Percentiles rank a stretch among this genome's conserved stretches.
Conservation (phyloP, 257 asterid species). For the Solanum lycopersicoides region DNA sequence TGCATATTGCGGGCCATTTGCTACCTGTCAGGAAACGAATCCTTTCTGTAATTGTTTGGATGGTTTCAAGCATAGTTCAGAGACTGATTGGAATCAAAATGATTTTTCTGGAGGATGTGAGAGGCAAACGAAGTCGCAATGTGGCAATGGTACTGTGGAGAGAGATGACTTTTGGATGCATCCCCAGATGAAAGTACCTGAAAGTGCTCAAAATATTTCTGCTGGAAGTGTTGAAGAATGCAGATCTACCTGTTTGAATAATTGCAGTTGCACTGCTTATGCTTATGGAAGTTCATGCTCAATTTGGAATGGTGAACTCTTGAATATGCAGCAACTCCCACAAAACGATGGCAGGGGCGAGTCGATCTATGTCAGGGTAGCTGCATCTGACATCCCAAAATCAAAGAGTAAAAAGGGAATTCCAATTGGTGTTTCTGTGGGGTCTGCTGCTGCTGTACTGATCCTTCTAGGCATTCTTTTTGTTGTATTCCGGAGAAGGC, state of each 20-base stretch:
- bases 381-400: conserved; percentile 20
- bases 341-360: conserved; percentile 2
- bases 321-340: conserved; percentile 2
- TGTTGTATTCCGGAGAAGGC: conserved; percentile 8
- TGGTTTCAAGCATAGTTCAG: conserved; percentile 12
- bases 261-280: conserved; percentile 40
- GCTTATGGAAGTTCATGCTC: conserved; percentile 13
- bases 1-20: conserved; percentile 38
- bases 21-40: conserved; percentile 21
- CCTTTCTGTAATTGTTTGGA: conserved; percentile 32
- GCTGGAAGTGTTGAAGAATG: conserved; percentile 21
- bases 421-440: conserved; percentile 21
- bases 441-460: conserved; percentile 13
- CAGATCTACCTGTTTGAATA: conserved; percentile 23
- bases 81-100: conserved; percentile 16
- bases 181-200: conserved; percentile 9
- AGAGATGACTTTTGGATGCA: conserved; percentile 13
- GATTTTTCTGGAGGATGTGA: conserved; percentile 41
- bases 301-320: conserved; percentile 6
- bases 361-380: conserved; percentile 1
- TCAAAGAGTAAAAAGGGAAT: conserved; percentile 9
- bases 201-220: background rate
- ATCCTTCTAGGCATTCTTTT: conserved; percentile 5
- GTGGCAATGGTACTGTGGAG: background rate
- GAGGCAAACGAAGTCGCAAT: conserved; percentile 12